Percentiles rank a stretch among this genome's conserved stretches.
Conservation (phyloP, 192 early-diverging fungal genomes). For the Coemansia sp. region DNA sequence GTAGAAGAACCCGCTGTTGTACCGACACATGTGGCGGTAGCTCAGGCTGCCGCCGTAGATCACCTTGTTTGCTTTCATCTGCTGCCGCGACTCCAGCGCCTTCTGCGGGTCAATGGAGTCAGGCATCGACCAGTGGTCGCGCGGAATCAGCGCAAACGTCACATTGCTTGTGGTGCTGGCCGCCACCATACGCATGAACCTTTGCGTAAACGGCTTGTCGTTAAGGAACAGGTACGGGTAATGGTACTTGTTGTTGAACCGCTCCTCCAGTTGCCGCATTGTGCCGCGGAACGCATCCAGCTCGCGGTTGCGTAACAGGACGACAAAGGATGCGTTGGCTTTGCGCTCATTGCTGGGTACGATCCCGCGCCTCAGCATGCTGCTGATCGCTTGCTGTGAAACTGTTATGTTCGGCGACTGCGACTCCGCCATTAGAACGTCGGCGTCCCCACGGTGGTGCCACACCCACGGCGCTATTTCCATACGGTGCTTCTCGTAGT, state of each 20-base stretch:
- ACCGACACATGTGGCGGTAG: constrained; percentile 91
- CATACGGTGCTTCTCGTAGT: constrained; percentile 20
- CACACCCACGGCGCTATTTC: constrained; percentile 57
- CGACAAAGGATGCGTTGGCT: constrained; percentile 52
- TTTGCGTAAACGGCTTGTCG: constrained; percentile 59
- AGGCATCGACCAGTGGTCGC: constrained; percentile 57
- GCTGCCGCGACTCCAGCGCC: constrained; percentile 38
- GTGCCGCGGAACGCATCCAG: constrained; percentile 52
- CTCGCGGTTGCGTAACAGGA: constrained; percentile 60
- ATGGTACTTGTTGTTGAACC: constrained; percentile 62
- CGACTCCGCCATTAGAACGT: constrained; percentile 8
- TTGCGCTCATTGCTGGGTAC: constrained; percentile 1
- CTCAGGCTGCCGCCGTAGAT: constrained; percentile 72
- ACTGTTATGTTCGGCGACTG: not conserved
- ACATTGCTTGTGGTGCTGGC: constrained; percentile 56
- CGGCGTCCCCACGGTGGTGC: constrained; percentile 47
- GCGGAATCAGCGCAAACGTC: constrained; percentile 57
- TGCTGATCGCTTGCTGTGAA: not conserved
- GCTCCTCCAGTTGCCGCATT: constrained; percentile 61
- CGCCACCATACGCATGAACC: constrained; percentile 50
- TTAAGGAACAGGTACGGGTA: constrained; percentile 78
- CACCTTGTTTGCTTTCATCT: constrained; percentile 63
- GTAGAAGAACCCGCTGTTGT: constrained; percentile 55
- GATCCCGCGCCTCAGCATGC: constrained; percentile 25
- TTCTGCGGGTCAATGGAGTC: constrained; percentile 41